Percentiles rank a stretch among this genome's conserved stretches.
These are phyloP conservation scores for Kodamaea kakaduensis DNA, from an alignment of 805 yeast genomes.

Conservation along the genomic window DNA sequence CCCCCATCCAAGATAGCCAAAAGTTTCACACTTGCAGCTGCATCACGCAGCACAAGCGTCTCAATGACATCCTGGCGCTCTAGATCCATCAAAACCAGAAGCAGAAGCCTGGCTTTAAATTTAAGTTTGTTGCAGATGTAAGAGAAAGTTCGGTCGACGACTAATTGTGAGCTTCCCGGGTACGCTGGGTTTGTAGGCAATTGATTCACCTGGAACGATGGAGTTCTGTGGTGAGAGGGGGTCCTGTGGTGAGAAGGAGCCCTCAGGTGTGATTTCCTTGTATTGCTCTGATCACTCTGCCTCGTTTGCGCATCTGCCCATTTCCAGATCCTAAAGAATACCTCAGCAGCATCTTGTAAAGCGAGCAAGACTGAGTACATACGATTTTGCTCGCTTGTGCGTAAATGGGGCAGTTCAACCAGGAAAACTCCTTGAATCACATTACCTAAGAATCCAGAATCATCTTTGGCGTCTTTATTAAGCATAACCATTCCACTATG, in stretches of 20 bases:
- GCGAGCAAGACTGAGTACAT: constrained; percentile 57
- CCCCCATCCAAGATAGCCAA: constrained; percentile 84
- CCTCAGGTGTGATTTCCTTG: too few species aligned
- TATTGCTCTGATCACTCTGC: too few species aligned
- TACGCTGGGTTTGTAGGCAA: too few species aligned
- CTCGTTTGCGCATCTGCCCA: constrained; percentile 49
- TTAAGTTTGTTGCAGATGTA: constrained; percentile 56
- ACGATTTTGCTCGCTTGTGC: constrained; percentile 50
- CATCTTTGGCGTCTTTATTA: constrained; percentile 13
- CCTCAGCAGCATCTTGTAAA: constrained; percentile 54
- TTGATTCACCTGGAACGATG: too few species aligned
- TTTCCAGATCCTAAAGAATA: constrained; percentile 64
- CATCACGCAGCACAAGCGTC: constrained; percentile 46
- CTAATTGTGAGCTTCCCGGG: too few species aligned
- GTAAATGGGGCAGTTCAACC: constrained; percentile 57
- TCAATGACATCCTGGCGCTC: constrained; percentile 77
- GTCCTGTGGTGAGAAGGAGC: neutral
- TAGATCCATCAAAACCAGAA: constrained; percentile 59
- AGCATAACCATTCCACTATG: constrained; percentile 46
- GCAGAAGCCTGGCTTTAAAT: constrained; percentile 59
- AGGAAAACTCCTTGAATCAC: constrained; percentile 78
- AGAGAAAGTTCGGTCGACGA: constrained; percentile 23
- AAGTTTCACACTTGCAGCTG: constrained; percentile 42
- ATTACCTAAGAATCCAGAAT: constrained; percentile 55
- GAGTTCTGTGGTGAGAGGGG: too few species aligned